Conservation (phyloP, 345 rosid species). For the Psidium friedrichsthalianum region DNA sequence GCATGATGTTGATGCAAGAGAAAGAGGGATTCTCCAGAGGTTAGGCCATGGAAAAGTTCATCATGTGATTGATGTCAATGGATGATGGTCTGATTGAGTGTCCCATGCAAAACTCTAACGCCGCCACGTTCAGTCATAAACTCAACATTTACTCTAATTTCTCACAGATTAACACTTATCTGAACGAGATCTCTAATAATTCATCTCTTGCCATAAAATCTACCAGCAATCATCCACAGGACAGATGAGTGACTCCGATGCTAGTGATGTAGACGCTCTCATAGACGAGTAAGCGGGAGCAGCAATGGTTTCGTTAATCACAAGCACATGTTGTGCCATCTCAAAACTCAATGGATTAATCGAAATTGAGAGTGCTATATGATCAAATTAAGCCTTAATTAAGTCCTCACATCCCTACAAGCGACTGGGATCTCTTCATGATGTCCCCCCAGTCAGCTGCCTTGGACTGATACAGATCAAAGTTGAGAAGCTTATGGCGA, state of each 20-base stretch:
- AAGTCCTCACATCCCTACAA: constrained; percentile 2
- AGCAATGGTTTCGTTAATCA: not conserved
- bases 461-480: constrained; percentile 8
- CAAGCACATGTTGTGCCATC: not conserved
- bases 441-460: constrained; percentile 18
- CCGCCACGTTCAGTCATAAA: not conserved
- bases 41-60: not conserved
- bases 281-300: not conserved
- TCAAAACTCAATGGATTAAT: not conserved
- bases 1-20: constrained; percentile 1
- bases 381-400: not conserved
- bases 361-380: not conserved
- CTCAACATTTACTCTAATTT: not conserved
- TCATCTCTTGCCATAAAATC: not conserved
- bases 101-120: not conserved
- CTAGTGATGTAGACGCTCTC: not conserved
- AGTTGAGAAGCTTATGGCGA: constrained; percentile 3
- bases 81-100: not conserved
- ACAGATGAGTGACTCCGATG: not conserved
- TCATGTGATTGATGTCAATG: not conserved
- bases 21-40: not conserved
- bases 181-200: not conserved
- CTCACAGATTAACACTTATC: not conserved
- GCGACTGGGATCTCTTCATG: constrained; percentile 9
- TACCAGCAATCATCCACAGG: not conserved